Evolutionary conservation across 805 yeast genomes (phyloP), one percentile per base, ranked within the genome.

Genomic region (Wickerhamomyces queroliae): DNA sequence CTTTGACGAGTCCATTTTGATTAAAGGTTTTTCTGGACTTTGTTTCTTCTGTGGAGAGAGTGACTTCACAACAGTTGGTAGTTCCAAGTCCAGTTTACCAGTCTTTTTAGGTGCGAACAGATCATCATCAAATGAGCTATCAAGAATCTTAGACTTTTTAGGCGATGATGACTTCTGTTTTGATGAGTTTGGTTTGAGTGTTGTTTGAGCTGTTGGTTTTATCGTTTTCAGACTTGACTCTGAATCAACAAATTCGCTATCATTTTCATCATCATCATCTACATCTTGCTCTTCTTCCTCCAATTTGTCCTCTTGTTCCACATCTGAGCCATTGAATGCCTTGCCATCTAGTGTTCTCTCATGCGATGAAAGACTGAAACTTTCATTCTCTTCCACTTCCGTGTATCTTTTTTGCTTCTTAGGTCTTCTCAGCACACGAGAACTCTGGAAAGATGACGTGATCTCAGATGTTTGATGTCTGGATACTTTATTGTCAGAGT

Each of bases 291-390:
- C 23, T 17, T 4, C 20, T 7, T 7, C 21, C 3, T 28, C 31
- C 5, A 13, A 5, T 9, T 16, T 16, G 13, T 6, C 13, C 7
- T 28, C 20, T 11, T 39, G 45, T 10, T 43, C 48, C 7, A 43
- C 46, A n/a, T 49, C 53, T 5, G 55, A 47, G 12, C 39, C 36
- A 1, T n/a, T n/a, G n/a, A n/a, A n/a, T n/a, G n/a, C n/a, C n/a
- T n/a, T n/a, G n/a, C n/a, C n/a, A n/a, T n/a, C n/a, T n/a, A n/a
- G n/a, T n/a, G 49, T 37, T 18, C 49, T 42, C 1, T 33, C 43
- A 31, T 55, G 42, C 0, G 57, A 46, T 6, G 58, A 46, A 4
- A 52, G 20, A 4, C 50, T 53, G 42, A 52, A 53, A 25, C 50
- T 50, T 22, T 52, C 52, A 30, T 53, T 52, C 4, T 33, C 35